Base-by-base conservation (phyloP, 345 rosid species). In the Euclidium syriacum region DNA sequence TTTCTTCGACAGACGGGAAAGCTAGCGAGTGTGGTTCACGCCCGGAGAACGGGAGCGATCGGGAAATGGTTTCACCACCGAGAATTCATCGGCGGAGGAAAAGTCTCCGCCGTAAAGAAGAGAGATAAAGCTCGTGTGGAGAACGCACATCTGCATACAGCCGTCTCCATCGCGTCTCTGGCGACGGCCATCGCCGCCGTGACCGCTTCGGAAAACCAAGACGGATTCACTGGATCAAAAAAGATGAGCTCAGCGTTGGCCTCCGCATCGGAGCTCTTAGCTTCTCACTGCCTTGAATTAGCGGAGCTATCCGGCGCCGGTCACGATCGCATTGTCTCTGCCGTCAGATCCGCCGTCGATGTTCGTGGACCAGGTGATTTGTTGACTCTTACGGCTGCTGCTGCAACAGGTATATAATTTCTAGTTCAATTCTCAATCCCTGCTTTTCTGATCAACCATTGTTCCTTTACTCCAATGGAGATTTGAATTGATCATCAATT, bases 361-460 rank as follows among this genome's bases (percentile, higher is more conserved):
- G 77, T 90, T 67, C 88, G 72, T 25, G 79, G 80, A 62, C 83
- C 99, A 0, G 86, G 99, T 2, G 97, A 90, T 80, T 80, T 94
- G 19, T 52, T 84, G 74, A 94, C 99, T 48, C 95, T 90, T 11
- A 90, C 97, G 4, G 99, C 99, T 12, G 90, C 97, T 15, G 97
- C 99, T n/a, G 97, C 95, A 16, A 94, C 99, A 60, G 97, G 99
- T 89, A 77, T 61, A 15, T 47, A 46, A 9, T 18, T 11, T n/a
- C n/a, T 5, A 41, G 8, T 18, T 29, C 14, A 7, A 15, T n/a
- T 41, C 52, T 30, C 41, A 17, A 12, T 35, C 27, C 2, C 17
- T 35, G 5, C 6, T 39, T 39, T 39, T 39, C 17, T 39, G 16
- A 39, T 39, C 17, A 39, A 39, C 43, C 5, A 39, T 3, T 14